Conservation (phyloP, 2,329 filamentous ascomycete species). For the Metarhizium album region DNA sequence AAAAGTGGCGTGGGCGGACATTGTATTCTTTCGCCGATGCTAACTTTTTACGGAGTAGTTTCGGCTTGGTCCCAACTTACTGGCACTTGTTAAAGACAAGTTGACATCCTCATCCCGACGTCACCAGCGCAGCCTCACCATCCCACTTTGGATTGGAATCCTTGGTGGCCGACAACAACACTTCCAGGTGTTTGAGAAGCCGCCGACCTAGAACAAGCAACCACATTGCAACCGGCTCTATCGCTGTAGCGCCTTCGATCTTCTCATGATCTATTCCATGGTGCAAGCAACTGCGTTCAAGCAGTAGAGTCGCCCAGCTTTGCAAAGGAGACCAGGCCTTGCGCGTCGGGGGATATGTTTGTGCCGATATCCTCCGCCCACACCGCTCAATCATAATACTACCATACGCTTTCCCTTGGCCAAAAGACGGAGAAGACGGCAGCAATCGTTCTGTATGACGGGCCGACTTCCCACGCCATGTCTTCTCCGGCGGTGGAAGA, state of each 20-base stretch:
- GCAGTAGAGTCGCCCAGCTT: slow-evolving; percentile 1
- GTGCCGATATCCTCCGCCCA: not conserved
- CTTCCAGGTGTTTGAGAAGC: not conserved
- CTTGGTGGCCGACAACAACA: not conserved
- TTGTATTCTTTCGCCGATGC: not conserved
- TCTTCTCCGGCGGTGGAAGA: slow-evolving; percentile 5
- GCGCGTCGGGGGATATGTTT: slow-evolving; percentile 1
- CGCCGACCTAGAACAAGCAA: not conserved
- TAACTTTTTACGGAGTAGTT: not conserved
- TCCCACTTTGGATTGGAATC: not conserved
- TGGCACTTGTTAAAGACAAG: not conserved
- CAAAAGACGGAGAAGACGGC: not conserved
- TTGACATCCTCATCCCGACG: not conserved
- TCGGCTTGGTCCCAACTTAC: not conserved
- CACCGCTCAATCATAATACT: not conserved
- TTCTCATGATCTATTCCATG: not conserved
- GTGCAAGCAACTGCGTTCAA: not conserved
- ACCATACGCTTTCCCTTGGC: not conserved
- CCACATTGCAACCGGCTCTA: not conserved
- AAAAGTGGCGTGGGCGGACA: no score
- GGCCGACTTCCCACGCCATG: slow-evolving; percentile 4
- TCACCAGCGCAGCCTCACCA: not conserved
- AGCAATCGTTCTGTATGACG: not conserved
- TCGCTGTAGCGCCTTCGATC: not conserved
- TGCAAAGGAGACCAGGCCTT: not conserved